Percentiles rank a stretch among this genome's conserved stretches.
Conservation (phyloP, 257 asterid species). For the Prunella vulgaris region DNA sequence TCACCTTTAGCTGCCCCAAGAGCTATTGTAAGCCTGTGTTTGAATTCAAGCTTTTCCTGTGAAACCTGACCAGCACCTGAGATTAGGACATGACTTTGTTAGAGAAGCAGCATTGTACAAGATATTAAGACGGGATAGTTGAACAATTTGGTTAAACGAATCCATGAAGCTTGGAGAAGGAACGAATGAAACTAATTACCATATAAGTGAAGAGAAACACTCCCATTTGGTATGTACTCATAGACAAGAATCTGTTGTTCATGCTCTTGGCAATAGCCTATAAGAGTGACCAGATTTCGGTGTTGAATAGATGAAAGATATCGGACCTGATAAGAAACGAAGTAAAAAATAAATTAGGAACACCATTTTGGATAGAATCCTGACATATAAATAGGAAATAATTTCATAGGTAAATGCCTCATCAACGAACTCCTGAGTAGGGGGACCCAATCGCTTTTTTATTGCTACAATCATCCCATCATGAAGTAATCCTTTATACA, state of each 20-base stretch:
- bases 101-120: too few species aligned
- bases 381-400: neutral
- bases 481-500: constrained; percentile 83
- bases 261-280: constrained; percentile 92
- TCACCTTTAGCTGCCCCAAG: constrained; percentile 99
- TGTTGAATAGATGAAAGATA: constrained; percentile 84
- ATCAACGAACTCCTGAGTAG: constrained; percentile 62
- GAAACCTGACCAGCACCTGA: constrained; percentile 84
- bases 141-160: neutral
- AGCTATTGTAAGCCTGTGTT: constrained; percentile 93
- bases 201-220: constrained; percentile 82
- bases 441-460: constrained; percentile 57
- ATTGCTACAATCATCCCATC: constrained; percentile 90
- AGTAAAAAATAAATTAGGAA: too few species aligned
- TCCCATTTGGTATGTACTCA: constrained; percentile 90
- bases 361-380: too few species aligned
- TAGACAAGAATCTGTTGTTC: constrained; percentile 82
- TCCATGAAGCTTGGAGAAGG: constrained; percentile 5
- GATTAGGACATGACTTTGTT: constrained; percentile 22
- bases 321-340: constrained; percentile 85
- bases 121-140: neutral
- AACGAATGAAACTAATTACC: constrained; percentile 44
- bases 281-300: constrained; percentile 74
- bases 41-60: constrained; percentile 88
- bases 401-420: constrained; percentile 45